A percentile compares a stretch with the other conserved stretches of the same genome.
Evolutionary conservation across 331 rosid genomes (phyloP).

Genomic region (Saraca asoca): DNA sequence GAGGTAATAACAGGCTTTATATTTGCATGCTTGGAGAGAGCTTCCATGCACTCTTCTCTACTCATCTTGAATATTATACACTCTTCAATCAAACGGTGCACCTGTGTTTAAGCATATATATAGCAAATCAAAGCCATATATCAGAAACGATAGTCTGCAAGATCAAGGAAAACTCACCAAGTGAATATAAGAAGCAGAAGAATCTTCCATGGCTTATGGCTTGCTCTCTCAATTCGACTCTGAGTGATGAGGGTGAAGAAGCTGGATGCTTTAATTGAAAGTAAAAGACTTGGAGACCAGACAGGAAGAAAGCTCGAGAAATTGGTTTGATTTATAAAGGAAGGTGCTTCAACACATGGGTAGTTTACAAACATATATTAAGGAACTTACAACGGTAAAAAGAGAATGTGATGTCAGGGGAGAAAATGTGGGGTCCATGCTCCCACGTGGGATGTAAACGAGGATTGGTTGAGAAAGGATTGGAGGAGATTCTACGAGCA

Average conservation of each 20-base stretch:
- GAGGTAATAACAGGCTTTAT: slow-evolving; percentile 58
- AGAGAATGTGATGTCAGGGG: slow-evolving; percentile 15
- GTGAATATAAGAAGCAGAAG: slow-evolving; percentile 62
- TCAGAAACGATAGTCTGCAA: too few species aligned
- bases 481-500: slow-evolving; percentile 60
- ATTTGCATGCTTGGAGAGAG: slow-evolving; percentile 61
- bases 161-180: slow-evolving; percentile 41
- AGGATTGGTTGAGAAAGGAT: slow-evolving; percentile 88
- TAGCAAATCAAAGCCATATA: too few species aligned
- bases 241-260: background rate
- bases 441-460: slow-evolving; percentile 79
- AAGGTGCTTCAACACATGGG: slow-evolving; percentile 14
- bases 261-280: background rate
- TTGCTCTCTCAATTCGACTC: too few species aligned
- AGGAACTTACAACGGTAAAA: background rate
- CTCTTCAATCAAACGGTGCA: slow-evolving; percentile 65
- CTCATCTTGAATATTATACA: slow-evolving; percentile 60
- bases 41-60: slow-evolving; percentile 69
- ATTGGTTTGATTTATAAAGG: slow-evolving; percentile 38
- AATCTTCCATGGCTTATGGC: slow-evolving; percentile 38
- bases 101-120: slow-evolving; percentile 36
- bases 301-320: background rate
- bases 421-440: slow-evolving; percentile 39
- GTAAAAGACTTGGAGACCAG: background rate
- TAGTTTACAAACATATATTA: background rate